A percentile compares a stretch with the other conserved stretches of the same genome.
Conservation (phyloP, 495 filamentous ascomycete genomes). For the Neurospora hispaniola region DNA sequence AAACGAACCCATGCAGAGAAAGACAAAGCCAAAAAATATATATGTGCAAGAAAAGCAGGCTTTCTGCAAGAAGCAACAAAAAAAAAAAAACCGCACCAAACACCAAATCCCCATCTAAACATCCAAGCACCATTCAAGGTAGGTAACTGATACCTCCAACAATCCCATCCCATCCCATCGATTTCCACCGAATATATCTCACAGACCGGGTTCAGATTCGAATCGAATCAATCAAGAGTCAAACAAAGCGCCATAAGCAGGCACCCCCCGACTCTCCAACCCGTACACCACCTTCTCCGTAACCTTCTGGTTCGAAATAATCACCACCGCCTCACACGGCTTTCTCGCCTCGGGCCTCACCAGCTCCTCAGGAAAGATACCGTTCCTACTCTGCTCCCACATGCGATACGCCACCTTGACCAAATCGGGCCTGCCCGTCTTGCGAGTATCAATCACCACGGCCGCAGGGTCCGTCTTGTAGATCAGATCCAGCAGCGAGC, state of each 20-base stretch:
- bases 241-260: conserved; percentile 71
- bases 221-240: conserved; percentile 45
- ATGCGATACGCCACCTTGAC: conserved; percentile 48
- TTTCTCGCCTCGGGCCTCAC: conserved; percentile 42
- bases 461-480: conserved; percentile 35
- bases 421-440: conserved; percentile 36
- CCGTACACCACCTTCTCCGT: conserved; percentile 65
- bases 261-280: conserved; percentile 56
- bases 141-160: background rate
- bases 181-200: too few species aligned
- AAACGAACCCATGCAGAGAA: too few species aligned
- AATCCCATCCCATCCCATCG: background rate
- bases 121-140: background rate
- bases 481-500: conserved; percentile 31
- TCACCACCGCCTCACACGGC: conserved; percentile 56
- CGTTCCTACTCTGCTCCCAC: conserved; percentile 41
- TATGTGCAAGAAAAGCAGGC: too few species aligned
- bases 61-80: too few species aligned
- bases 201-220: too few species aligned
- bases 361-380: conserved; percentile 50
- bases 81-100: too few species aligned
- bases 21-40: too few species aligned
- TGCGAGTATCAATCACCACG: conserved; percentile 39
- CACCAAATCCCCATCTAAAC: too few species aligned
- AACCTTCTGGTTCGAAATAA: conserved; percentile 65